These are phyloP conservation scores for Lupinus albus DNA, from an alignment of 306 rosid genomes.

Conservation along the genomic window DNA sequence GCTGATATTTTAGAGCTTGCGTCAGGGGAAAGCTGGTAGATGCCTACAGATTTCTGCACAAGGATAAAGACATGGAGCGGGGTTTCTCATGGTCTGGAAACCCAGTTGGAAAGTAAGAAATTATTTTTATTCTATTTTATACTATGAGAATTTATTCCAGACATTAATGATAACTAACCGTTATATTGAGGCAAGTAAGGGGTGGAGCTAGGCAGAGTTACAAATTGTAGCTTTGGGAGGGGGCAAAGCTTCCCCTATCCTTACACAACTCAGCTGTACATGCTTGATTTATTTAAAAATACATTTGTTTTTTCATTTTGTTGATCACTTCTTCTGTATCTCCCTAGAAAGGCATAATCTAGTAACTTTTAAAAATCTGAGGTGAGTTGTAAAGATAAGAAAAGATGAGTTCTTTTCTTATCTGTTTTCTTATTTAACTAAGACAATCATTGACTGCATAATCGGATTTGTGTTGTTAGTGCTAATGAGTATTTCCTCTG, in stretches of 20 bases:
- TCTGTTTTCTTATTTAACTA: constrained; percentile 9
- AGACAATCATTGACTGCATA: constrained; percentile 28
- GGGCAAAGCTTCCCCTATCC: too few relatives aligned
- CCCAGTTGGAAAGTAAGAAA: constrained; percentile 85
- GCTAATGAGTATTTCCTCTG: constrained; percentile 42
- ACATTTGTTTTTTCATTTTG: neutral
- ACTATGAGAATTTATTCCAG: constrained; percentile 22
- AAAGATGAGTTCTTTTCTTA: neutral
- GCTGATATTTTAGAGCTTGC: constrained; percentile 42
- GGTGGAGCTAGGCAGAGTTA: too few relatives aligned
- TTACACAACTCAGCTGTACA: too few relatives aligned
- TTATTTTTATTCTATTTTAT: constrained; percentile 29
- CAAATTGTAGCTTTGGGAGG: too few relatives aligned
- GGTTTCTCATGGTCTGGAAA: constrained; percentile 99
- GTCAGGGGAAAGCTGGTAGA: constrained; percentile 90
- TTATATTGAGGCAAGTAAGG: constrained; percentile 2
- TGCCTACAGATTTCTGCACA: constrained; percentile 83
- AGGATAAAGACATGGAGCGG: constrained; percentile 79
- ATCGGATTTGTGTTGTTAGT: constrained; percentile 25
- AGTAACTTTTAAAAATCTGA: constrained; percentile 14
- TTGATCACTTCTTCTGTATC: neutral
- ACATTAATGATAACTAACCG: constrained; percentile 26
- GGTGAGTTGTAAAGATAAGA: constrained; percentile 5
- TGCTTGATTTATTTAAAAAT: constrained; percentile 4
- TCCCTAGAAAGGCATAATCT: constrained; percentile 24